Percentiles rank a stretch among this genome's conserved stretches.
phyloP scores from a whole-genome alignment of 208 protist genomes.

The Angomonas deanei region DNA sequence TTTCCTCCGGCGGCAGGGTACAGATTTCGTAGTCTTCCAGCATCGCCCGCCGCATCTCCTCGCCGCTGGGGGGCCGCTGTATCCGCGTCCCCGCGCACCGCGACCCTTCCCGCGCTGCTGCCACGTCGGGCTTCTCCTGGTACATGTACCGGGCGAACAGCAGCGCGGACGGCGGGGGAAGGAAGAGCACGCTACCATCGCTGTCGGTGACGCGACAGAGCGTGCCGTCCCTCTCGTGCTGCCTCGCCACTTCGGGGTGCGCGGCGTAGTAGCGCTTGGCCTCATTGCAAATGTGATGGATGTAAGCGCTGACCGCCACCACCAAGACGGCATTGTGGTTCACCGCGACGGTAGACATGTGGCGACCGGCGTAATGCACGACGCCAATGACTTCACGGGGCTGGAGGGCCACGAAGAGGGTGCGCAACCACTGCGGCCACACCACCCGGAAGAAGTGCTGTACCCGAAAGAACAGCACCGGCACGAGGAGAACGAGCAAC shows the following conservation, averaged over 20 bases:
- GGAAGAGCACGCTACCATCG: neutral
- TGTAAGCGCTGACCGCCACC: constrained; percentile 19
- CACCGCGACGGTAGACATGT: constrained; percentile 4
- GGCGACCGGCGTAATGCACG: constrained; percentile 12
- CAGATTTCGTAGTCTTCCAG: constrained; percentile 19
- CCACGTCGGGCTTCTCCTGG: neutral
- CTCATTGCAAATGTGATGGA: constrained; percentile 6
- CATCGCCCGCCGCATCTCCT: constrained; percentile 8
- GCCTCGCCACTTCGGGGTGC: neutral
- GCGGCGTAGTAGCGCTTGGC: constrained; percentile 3
- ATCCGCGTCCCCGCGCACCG: neutral
- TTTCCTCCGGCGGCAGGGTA: constrained; percentile 31
- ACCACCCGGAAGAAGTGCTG: constrained; percentile 32
- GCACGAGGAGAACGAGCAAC: constrained; percentile 31
- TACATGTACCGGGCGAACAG: neutral
- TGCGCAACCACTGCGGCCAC: constrained; percentile 30
- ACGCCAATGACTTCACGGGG: constrained; percentile 19
- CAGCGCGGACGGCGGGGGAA: neutral
- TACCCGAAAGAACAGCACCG: constrained; percentile 20
- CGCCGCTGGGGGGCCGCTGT: no score
- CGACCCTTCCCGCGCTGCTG: neutral
- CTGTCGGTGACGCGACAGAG: neutral
- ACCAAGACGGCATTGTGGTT: constrained; percentile 14
- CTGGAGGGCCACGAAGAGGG: constrained; percentile 11
- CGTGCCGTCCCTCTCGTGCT: neutral